Conservation (phyloP, 192 early-diverging fungal species). For the Linderina pennispora region DNA sequence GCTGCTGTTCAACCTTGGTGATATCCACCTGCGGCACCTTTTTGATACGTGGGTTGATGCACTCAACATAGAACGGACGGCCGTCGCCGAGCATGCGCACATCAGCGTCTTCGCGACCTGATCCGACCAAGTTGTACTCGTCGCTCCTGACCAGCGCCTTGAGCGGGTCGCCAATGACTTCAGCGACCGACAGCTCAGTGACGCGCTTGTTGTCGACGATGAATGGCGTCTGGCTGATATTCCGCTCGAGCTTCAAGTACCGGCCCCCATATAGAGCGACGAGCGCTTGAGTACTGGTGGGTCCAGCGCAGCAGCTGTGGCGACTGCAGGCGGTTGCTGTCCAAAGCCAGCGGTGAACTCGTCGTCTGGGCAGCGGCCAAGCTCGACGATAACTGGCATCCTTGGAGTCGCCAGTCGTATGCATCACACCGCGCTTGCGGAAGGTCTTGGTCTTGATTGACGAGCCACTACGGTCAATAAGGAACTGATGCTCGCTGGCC, state of each 20-base stretch:
- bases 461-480: conserved; percentile 8
- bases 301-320: conserved; percentile 20
- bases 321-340: conserved; percentile 25
- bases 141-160: conserved; percentile 52
- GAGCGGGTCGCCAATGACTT: conserved; percentile 60
- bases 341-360: conserved; percentile 5
- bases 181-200: conserved; percentile 73
- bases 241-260: conserved; percentile 65
- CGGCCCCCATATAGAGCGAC: conserved; percentile 62
- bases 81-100: conserved; percentile 92
- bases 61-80: conserved; percentile 86
- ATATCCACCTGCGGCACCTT: conserved; percentile 30
- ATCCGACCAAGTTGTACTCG: conserved; percentile 70
- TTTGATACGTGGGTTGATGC: conserved; percentile 68
- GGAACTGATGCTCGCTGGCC: conserved; percentile 20
- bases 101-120: conserved; percentile 91
- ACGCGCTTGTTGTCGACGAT: conserved; percentile 59
- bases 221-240: conserved; percentile 87
- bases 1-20: conserved; percentile 40
- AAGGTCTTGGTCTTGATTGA: conserved; percentile 12
- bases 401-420: conserved; percentile 8
- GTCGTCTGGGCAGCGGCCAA: conserved; percentile 1
- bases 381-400: conserved; percentile 10
- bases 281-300: conserved; percentile 42
- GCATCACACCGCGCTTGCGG: conserved; percentile 13